Evolutionary conservation across 169 alveolate species (phyloP).

Genomic region (Eimeria sp.): DNA sequence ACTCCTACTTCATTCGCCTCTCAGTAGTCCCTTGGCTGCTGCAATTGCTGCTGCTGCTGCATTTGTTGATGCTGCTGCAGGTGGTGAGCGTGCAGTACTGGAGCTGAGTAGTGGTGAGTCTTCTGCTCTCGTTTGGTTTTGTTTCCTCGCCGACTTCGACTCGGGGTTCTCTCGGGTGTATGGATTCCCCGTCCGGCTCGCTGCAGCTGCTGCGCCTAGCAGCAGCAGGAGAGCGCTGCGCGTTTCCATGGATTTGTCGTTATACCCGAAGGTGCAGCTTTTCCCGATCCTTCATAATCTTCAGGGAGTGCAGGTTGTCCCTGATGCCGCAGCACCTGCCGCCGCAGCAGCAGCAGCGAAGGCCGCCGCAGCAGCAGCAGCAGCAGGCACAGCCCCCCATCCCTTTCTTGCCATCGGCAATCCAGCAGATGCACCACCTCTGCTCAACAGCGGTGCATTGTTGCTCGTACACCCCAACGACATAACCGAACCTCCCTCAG

Average conservation of each 20-base stretch:
- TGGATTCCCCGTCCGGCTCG: slow-evolving; percentile 9
- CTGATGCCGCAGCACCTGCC: slow-evolving; percentile 41
- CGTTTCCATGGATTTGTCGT: neutral
- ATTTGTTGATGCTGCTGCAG: slow-evolving; percentile 27
- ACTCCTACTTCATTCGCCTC: neutral
- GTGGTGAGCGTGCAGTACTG: slow-evolving; percentile 13
- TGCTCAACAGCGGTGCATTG: slow-evolving; percentile 29
- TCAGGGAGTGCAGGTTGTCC: neutral
- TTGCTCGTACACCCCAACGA: slow-evolving; percentile 27
- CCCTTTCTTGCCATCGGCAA: neutral
- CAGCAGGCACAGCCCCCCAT: neutral
- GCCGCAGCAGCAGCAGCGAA: neutral
- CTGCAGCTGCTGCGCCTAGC: neutral
- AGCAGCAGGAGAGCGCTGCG: too few species aligned
- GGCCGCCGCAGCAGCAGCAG: too few species aligned
- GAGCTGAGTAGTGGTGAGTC: neutral
- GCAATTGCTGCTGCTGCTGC: slow-evolving; percentile 33
- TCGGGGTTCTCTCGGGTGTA: slow-evolving; percentile 50
- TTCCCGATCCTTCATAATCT: neutral
- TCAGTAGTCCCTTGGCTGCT: neutral
- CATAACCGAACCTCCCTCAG: neutral
- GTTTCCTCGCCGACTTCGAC: slow-evolving; percentile 41
- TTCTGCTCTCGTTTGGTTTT: slow-evolving; percentile 6
- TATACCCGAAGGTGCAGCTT: neutral
- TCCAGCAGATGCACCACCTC: neutral